Evolutionary conservation across 225 moss, liverwort and hornwort genomes (phyloP), one percentile per base, ranked within the genome.

Genomic region (Lunularia cruciata): DNA sequence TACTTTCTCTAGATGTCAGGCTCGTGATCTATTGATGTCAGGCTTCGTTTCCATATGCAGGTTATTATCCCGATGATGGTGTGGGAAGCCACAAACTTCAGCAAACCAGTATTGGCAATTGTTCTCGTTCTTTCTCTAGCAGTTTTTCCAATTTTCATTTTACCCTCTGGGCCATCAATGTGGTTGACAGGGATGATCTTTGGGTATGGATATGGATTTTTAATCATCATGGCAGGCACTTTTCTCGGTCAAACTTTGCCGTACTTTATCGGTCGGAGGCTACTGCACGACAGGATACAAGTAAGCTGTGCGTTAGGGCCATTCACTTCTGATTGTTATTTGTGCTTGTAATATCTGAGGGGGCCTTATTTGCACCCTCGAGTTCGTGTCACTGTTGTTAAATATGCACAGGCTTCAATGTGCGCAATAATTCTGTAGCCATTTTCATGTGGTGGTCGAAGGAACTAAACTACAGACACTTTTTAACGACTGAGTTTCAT

Each of bases 121-220:
- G 92, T 96, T 67, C 80, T 96, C 19, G 58, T 96, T 33, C 83
- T 89, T 56, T 96, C 96, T 57, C 87, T 96, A 11, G 83, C 92
- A 19, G 69, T 96, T 27, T 92, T 96, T 33, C 96, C 96, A 2
- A 56, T 87, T 38, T 37, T 96, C 40, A 71, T 90, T 43, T 65
- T 96, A 57, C 96, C 96, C 27, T 90, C 90, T n/a, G 96, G 87
- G 33, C 96, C 96, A 54, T 96, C 96, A 43, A 96, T 96, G 96
- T 96, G 92, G 96, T 65, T 96, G 45, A 73, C 92, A 35, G 96
- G 96, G 72, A 96, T 96, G 90, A 87, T 90, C 75, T 96, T 96
- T 66, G 96, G 96, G 49, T 96, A 92, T 74, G 96, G 96, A 16
- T 83, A 83, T 64, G 96, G 96, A 39, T 92, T 92, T 67, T 82